phyloP scores from a whole-genome alignment of 148 eudicot genomes.

The Vaccinium darrowii region DNA sequence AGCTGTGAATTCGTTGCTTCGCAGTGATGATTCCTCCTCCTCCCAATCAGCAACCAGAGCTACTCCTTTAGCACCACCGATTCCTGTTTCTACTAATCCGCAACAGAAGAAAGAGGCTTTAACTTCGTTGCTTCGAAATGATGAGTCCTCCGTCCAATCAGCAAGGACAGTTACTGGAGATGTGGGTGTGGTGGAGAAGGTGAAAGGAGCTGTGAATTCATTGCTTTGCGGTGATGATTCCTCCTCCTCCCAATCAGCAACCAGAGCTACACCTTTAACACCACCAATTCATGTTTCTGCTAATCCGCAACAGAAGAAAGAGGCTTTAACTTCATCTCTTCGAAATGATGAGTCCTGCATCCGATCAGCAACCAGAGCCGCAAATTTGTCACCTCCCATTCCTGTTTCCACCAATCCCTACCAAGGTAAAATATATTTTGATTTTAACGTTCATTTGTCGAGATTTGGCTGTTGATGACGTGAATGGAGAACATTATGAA shows the following conservation, averaged over 20 bases:
- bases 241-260: constrained; percentile 28
- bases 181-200: constrained; percentile 63
- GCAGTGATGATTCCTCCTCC: constrained; percentile 32
- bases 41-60: constrained; percentile 25
- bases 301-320: constrained; percentile 39
- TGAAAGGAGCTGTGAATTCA: constrained; percentile 64
- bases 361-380: constrained; percentile 1
- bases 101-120: constrained; percentile 26
- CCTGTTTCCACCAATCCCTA: constrained; percentile 1
- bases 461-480: not conserved
- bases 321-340: not conserved
- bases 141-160: constrained; percentile 3
- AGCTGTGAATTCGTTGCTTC: constrained; percentile 65
- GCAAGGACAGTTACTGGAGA: constrained; percentile 39
- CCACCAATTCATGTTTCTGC: constrained; percentile 45
- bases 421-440: not conserved
- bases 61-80: constrained; percentile 26
- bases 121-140: not conserved
- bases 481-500: not conserved
- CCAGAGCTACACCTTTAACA: constrained; percentile 24
- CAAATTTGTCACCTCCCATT: constrained; percentile 6
- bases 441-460: not conserved
- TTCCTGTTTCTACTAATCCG: constrained; percentile 54
- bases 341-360: not conserved
- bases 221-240: constrained; percentile 46